Conservation (phyloP, 331 rosid species). For the Phaseolus coccineus region DNA sequence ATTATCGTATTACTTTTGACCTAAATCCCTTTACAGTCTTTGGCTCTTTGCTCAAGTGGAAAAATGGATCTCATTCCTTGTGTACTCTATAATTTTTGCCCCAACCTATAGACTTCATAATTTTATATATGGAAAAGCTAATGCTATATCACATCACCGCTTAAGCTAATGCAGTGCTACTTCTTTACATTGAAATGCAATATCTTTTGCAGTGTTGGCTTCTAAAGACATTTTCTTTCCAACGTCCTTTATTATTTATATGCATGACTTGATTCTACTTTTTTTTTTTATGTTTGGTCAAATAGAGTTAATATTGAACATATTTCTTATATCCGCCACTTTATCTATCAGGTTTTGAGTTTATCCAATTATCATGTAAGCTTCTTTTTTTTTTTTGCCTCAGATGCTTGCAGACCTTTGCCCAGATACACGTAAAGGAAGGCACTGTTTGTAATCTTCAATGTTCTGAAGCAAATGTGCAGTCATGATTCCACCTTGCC, state of each 20-base stretch:
- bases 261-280: conserved; percentile 33
- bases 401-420: conserved; percentile 84
- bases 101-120: background rate
- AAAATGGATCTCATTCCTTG: conserved; percentile 16
- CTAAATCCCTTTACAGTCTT: background rate
- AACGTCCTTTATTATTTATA: conserved; percentile 9
- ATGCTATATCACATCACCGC: background rate
- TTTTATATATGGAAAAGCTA: conserved; percentile 13
- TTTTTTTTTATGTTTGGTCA: conserved; percentile 26
- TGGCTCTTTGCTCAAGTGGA: conserved; percentile 3
- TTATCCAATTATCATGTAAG: conserved; percentile 71
- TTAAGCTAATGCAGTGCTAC: conserved; percentile 6
- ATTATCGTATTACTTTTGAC: conserved; percentile 39
- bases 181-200: conserved; percentile 26
- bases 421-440: conserved; percentile 79
- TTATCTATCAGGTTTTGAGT: conserved; percentile 64
- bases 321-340: conserved; percentile 36
- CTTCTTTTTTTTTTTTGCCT: conserved; percentile 71
- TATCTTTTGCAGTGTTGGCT: conserved; percentile 36
- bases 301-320: conserved; percentile 34
- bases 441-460: conserved; percentile 73
- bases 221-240: conserved; percentile 28
- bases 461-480: conserved; percentile 75
- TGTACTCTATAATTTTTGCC: background rate
- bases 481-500: conserved; percentile 74